Evolutionary conservation across 805 yeast genomes (phyloP), one percentile per base, ranked within the genome.

Genomic region (Schwanniomyces occidentalis): DNA sequence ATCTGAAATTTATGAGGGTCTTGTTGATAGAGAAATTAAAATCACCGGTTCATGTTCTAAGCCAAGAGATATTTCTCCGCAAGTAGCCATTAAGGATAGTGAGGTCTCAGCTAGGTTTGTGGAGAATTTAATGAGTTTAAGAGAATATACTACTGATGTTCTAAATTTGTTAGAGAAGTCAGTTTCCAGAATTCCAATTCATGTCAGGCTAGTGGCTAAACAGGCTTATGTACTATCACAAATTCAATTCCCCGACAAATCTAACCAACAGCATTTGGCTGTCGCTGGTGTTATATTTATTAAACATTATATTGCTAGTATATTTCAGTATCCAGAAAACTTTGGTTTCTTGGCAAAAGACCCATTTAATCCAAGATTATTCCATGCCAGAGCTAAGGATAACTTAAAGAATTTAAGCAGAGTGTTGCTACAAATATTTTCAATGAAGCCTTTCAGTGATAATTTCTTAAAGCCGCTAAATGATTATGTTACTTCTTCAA

Each of bases 391-490:
- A 24, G 45, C 66, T 5, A 50, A 53, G 19, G 70, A 72, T 31
- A 88, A 86, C 50, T 58, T 88, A 37, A 49, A 58, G 13, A 75
- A 76, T 35, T 64, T 86, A 30, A 62, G 79, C 20, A 72, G 79
- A 37, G 76, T 84, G 8, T 49, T 87, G 33, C 63, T 73, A 20
- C 95, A 86, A 55, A 56, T 85, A 23, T 80, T 84, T 15, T 57
- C 79, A 4, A 78, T 87, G 80, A 71, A 73, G 42, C 77, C 85
- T 2, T 87, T 88, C 60, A 75, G 74, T 9, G 80, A 84, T 45
- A 76, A 81, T 30, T 87, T 78, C 54, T 59, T 87, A 46, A 89
- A 85, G 52, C 95, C 95, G 1, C 65, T 87, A 51, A 85, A 85
- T 54, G 90, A 84, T 27, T 85, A 77, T 50, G 72, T 88, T 27